These are phyloP conservation scores for Trichoderma sp. DNA, from an alignment of 2,329 filamentous ascomycete genomes.

Conservation along the genomic window DNA sequence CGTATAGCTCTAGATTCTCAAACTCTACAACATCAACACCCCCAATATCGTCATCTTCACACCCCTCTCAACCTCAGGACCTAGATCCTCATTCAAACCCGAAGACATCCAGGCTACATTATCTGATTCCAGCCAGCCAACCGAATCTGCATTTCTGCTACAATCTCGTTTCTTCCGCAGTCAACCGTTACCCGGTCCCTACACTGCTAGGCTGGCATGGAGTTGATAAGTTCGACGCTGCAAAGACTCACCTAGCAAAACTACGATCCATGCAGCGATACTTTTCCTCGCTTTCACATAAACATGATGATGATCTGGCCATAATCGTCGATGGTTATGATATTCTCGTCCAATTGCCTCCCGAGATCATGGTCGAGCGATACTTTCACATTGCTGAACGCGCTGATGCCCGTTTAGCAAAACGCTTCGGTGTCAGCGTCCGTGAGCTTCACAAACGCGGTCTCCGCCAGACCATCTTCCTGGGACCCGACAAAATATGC, in stretches of 20 bases:
- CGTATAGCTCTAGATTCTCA: neutral
- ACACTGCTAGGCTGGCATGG: slow-evolving; percentile 40
- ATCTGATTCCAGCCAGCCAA: slow-evolving; percentile 37
- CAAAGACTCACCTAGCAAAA: slow-evolving; percentile 39
- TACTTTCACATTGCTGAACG: slow-evolving; percentile 55
- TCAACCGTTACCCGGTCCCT: slow-evolving; percentile 38
- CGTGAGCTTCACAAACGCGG: slow-evolving; percentile 31
- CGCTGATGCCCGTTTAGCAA: slow-evolving; percentile 50
- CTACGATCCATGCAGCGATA: slow-evolving; percentile 37
- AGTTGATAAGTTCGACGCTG: slow-evolving; percentile 34
- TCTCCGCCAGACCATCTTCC: slow-evolving; percentile 40
- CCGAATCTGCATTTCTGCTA: slow-evolving; percentile 39
- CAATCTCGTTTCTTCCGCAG: slow-evolving; percentile 37
- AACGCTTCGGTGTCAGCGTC: slow-evolving; percentile 44
- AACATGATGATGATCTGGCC: slow-evolving; percentile 55
- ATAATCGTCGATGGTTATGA: slow-evolving; percentile 63
- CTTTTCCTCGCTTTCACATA: slow-evolving; percentile 28
- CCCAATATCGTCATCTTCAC: neutral
- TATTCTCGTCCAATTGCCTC: slow-evolving; percentile 62
- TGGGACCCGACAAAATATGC: slow-evolving; percentile 45
- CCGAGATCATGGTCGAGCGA: slow-evolving; percentile 58
- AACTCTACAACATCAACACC: neutral
- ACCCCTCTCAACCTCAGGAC: neutral
- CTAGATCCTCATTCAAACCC: neutral
- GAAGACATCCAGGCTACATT: slow-evolving; percentile 35